Conservation (phyloP, 2,329 filamentous ascomycete genomes). For the Annulohypoxylon truncatum region DNA sequence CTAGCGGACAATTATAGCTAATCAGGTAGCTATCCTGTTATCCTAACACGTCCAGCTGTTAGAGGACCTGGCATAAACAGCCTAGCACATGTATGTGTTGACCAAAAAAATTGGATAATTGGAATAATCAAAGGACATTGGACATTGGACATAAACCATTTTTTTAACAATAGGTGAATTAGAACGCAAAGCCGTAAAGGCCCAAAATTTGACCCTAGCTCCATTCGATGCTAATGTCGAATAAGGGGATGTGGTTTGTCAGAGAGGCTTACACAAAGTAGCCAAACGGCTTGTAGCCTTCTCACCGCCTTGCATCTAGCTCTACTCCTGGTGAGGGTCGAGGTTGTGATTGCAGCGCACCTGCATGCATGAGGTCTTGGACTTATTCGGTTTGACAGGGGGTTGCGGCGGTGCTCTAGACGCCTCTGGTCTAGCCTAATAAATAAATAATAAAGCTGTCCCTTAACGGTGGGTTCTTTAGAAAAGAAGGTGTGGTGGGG, state of each 20-base stretch:
- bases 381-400: slow-evolving; percentile 29
- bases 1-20: slow-evolving; percentile 29
- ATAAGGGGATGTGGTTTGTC: slow-evolving; percentile 44
- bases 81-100: slow-evolving; percentile 20
- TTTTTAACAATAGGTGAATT: slow-evolving; percentile 30
- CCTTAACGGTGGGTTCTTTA: slow-evolving; percentile 35
- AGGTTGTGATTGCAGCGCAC: slow-evolving; percentile 48
- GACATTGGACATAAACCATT: not conserved
- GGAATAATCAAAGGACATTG: slow-evolving; percentile 13
- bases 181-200: slow-evolving; percentile 26
- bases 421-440: slow-evolving; percentile 39
- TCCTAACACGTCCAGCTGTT: slow-evolving; percentile 26
- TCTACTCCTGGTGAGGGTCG: slow-evolving; percentile 39
- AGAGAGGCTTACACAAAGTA: slow-evolving; percentile 45
- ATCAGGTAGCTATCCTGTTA: slow-evolving; percentile 24
- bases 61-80: slow-evolving; percentile 27
- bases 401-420: slow-evolving; percentile 27
- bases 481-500: slow-evolving; percentile 38
- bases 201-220: slow-evolving; percentile 27
- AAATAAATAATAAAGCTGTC: slow-evolving; percentile 34
- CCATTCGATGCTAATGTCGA: slow-evolving; percentile 35
- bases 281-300: slow-evolving; percentile 54
- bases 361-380: slow-evolving; percentile 47
- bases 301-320: slow-evolving; percentile 52
- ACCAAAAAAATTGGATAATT: slow-evolving; percentile 24